Conservation (phyloP, 345 rosid genomes). For the Eucalyptus pauciflora region DNA sequence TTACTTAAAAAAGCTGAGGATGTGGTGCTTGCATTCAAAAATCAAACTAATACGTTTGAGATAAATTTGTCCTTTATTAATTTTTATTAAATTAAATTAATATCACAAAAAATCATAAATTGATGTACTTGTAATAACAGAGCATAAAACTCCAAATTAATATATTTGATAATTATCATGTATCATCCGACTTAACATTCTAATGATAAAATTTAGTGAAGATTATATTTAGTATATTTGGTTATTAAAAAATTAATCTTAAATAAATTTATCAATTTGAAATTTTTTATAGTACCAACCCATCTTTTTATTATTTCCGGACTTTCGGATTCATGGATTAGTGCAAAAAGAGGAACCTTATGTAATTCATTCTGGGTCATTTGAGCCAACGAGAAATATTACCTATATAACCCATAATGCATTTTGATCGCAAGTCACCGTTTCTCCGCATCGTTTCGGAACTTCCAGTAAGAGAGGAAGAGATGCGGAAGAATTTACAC, state of each 20-base stretch:
- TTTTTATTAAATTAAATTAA: rapidly evolving
- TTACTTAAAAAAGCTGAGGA: rapidly evolving
- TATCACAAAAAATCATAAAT: rapidly evolving
- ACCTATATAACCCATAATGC: neutral
- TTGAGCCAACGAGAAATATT: neutral
- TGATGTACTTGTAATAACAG: rapidly evolving
- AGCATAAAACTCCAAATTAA: no score
- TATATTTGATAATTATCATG: rapidly evolving
- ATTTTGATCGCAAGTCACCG: neutral
- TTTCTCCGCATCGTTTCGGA: neutral
- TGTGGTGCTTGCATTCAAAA: no score
- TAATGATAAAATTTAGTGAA: no score
- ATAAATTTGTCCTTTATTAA: no score
- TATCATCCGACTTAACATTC: rapidly evolving
- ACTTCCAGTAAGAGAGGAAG: neutral
- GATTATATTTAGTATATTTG: no score
- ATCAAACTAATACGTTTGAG: no score
- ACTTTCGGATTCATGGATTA: neutral
- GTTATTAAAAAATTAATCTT: no score
- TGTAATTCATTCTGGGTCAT: neutral
- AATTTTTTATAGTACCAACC: no score
- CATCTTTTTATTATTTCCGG: no score
- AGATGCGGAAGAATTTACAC: neutral
- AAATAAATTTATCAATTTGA: no score
- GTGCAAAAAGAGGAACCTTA: neutral